These are phyloP conservation scores for Canavalia ensiformis DNA, from an alignment of 306 rosid genomes.

Conservation along the genomic window DNA sequence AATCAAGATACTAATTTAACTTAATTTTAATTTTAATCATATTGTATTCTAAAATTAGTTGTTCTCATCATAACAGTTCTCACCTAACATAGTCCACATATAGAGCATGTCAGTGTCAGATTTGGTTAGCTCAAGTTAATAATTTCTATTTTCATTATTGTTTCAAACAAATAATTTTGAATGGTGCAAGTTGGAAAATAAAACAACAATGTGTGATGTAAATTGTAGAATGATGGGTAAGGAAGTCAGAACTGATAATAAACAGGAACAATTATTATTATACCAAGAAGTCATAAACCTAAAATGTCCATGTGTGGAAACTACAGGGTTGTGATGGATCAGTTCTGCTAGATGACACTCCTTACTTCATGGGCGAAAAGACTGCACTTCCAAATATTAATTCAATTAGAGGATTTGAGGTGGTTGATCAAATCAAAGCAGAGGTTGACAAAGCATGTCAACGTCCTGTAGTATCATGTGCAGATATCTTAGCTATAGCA, in stretches of 20 bases:
- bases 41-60: neutral
- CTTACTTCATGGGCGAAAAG: constrained; percentile 50
- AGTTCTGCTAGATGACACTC: constrained; percentile 49
- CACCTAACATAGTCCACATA: neutral
- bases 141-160: neutral
- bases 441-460: constrained; percentile 50
- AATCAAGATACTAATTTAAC: no score
- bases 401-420: constrained; percentile 55
- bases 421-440: constrained; percentile 53
- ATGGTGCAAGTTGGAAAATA: constrained; percentile 1
- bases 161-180: neutral
- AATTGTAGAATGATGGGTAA: constrained; percentile 1
- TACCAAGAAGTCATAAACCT: neutral
- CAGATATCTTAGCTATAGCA: constrained; percentile 58
- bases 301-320: neutral
- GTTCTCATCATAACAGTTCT: neutral
- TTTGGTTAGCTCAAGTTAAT: neutral
- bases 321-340: constrained; percentile 62
- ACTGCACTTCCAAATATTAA: constrained; percentile 50
- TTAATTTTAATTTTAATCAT: no score
- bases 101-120: neutral
- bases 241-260: constrained; percentile 8
- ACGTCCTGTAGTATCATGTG: constrained; percentile 53
- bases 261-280: neutral
- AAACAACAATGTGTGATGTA: neutral